These are phyloP conservation scores for Daedalea quercina DNA, from an alignment of 768 basidiomycete genomes.

Conservation along the genomic window DNA sequence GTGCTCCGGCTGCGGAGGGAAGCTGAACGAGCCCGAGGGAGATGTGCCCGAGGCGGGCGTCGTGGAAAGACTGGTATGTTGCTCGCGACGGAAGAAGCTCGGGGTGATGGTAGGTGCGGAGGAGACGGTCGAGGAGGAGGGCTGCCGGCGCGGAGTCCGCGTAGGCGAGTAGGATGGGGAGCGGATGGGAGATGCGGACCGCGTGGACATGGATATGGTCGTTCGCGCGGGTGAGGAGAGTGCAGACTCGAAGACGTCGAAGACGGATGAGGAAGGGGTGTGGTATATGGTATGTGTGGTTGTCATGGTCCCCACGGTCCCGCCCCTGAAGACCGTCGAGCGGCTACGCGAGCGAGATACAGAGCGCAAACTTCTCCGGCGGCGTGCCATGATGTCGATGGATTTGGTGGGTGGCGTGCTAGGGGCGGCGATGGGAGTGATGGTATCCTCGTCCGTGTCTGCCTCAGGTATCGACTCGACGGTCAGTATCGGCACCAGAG, in stretches of 20 bases:
- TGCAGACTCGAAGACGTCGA: constrained; percentile 55
- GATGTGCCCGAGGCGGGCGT: constrained; percentile 18
- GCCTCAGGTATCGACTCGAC: constrained; percentile 1
- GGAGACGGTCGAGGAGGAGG: constrained; percentile 33
- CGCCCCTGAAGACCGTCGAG: constrained; percentile 30
- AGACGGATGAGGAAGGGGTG: constrained; percentile 75
- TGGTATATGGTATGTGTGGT: constrained; percentile 62
- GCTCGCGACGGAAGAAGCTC: constrained; percentile 37
- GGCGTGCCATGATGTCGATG: constrained; percentile 25
- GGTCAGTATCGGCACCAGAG: constrained; percentile 11
- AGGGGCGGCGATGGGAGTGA: neutral
- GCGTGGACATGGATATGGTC: constrained; percentile 12
- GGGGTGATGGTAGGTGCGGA: constrained; percentile 55
- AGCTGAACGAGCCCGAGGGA: constrained; percentile 4
- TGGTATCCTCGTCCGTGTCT: neutral
- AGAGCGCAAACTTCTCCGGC: constrained; percentile 27
- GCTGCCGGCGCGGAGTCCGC: constrained; percentile 23
- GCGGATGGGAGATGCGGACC: constrained; percentile 15
- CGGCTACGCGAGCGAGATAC: constrained; percentile 42
- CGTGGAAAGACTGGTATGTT: constrained; percentile 16
- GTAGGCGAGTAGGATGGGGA: constrained; percentile 19
- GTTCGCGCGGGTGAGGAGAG: constrained; percentile 49
- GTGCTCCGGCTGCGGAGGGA: constrained; percentile 32
- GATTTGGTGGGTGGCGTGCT: constrained; percentile 20
- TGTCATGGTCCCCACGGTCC: constrained; percentile 51